Evolutionary conservation across 2,329 filamentous ascomycete genomes (phyloP).

Genomic region (Paracorniculantispora psalliotae): DNA sequence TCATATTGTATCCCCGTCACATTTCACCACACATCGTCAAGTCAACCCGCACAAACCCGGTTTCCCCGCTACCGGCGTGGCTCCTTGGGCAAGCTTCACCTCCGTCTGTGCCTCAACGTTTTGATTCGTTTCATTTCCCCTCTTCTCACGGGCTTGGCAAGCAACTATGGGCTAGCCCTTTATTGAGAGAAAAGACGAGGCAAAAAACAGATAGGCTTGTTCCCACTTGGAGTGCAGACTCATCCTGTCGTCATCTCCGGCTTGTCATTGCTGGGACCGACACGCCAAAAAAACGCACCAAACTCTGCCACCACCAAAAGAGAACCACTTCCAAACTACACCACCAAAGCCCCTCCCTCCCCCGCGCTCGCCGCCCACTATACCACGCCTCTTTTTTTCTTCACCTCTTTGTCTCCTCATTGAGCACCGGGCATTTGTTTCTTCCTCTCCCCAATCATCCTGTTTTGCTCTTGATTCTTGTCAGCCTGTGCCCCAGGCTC

Average conservation of each 20-base stretch:
- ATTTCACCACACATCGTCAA: background rate
- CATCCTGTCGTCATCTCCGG: background rate
- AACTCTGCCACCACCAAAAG: background rate
- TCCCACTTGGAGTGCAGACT: background rate
- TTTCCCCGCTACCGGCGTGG: background rate
- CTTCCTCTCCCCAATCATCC: constrained; percentile 1
- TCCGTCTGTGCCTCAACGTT: too few species aligned
- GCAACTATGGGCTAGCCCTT: constrained; percentile 7
- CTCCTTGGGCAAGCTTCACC: background rate
- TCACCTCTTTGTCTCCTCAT: constrained; percentile 6
- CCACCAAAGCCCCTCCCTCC: constrained; percentile 11
- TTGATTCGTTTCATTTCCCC: background rate
- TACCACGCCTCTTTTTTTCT: background rate
- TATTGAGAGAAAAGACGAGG: background rate
- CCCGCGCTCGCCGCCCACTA: constrained; percentile 12
- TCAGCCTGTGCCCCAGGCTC: too few species aligned
- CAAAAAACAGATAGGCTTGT: background rate
- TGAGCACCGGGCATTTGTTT: background rate
- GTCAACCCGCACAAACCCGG: background rate
- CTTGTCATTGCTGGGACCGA: background rate
- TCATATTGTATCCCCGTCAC: background rate
- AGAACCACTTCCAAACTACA: constrained; percentile 12
- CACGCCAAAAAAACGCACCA: constrained; percentile 2
- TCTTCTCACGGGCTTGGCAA: background rate
- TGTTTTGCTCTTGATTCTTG: constrained; percentile 15